Conservation (phyloP, 768 basidiomycete species). For the Lentinus tigrinus region DNA sequence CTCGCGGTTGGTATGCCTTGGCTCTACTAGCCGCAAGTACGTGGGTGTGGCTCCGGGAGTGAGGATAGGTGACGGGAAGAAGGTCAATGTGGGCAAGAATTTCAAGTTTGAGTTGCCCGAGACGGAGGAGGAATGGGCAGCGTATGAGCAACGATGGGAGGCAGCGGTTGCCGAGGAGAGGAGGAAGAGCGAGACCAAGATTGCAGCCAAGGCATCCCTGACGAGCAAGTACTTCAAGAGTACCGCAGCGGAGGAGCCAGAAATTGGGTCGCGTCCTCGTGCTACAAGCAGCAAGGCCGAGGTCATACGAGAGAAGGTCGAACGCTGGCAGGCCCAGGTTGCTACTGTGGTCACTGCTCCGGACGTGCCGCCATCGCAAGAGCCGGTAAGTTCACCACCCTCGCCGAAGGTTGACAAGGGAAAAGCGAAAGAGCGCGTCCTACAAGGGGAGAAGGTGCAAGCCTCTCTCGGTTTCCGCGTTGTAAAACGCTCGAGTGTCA, state of each 20-base stretch:
- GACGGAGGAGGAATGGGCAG: constrained; percentile 49
- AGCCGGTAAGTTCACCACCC: neutral
- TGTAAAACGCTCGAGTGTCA: constrained; percentile 32
- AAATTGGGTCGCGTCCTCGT: neutral
- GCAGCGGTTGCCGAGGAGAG: constrained; percentile 19
- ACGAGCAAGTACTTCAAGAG: constrained; percentile 22
- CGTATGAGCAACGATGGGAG: constrained; percentile 41
- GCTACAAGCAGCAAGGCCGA: constrained; percentile 18
- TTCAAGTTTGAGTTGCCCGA: constrained; percentile 40
- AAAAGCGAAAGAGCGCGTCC: neutral
- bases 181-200: constrained; percentile 4
- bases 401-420: constrained; percentile 6
- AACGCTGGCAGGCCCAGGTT: constrained; percentile 34
- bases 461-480: constrained; percentile 44
- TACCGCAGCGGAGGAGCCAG: neutral
- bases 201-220: neutral
- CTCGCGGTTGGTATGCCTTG: constrained; percentile 38
- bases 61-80: constrained; percentile 24
- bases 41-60: constrained; percentile 24
- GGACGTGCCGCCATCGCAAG: neutral
- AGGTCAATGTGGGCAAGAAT: constrained; percentile 21
- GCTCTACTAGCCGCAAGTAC: constrained; percentile 37
- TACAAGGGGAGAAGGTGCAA: constrained; percentile 14
- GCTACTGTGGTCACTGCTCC: neutral
- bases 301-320: constrained; percentile 35